phyloP scores from a whole-genome alignment of 2,329 filamentous ascomycete genomes.

The Cladosporium colombiae region DNA sequence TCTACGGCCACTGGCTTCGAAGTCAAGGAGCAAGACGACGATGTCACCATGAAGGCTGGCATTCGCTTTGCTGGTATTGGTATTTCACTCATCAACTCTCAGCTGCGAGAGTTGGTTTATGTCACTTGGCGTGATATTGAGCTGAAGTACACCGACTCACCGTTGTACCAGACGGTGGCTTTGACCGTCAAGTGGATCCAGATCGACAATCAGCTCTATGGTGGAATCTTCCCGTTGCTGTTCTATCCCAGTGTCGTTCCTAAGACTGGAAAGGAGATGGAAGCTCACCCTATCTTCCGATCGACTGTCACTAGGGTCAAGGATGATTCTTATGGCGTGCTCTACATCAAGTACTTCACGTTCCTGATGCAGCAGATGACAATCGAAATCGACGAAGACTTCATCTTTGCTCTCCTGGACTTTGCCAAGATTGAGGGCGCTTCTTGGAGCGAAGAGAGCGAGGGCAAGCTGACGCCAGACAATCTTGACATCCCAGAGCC shows the following conservation, averaged over 20 bases:
- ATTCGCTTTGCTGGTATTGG: constrained; percentile 87
- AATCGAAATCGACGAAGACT: constrained; percentile 94
- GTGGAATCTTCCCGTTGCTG: constrained; percentile 95
- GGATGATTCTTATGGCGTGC: constrained; percentile 94
- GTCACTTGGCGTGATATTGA: constrained; percentile 89
- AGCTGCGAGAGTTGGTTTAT: constrained; percentile 89
- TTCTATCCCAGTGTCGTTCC: constrained; percentile 97
- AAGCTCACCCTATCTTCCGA: constrained; percentile 92
- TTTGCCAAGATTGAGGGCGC: constrained; percentile 92
- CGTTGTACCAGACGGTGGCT: constrained; percentile 86
- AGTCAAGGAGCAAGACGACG: constrained; percentile 86
- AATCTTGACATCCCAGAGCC: constrained; percentile 90
- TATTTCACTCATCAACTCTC: constrained; percentile 88
- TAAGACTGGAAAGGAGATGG: constrained; percentile 94
- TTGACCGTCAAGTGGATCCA: constrained; percentile 97
- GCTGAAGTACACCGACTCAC: constrained; percentile 89
- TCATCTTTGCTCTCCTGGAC: constrained; percentile 93
- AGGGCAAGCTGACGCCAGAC: constrained; percentile 86
- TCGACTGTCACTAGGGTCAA: constrained; percentile 91
- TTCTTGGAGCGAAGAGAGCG: constrained; percentile 79
- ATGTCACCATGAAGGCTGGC: constrained; percentile 85
- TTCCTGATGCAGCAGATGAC: constrained; percentile 96
- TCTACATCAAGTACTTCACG: constrained; percentile 98
- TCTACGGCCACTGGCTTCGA: constrained; percentile 75
- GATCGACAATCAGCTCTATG: constrained; percentile 97